Conservation (phyloP, 2,329 filamentous ascomycete genomes). For the Fusarium sterilihyphosum region DNA sequence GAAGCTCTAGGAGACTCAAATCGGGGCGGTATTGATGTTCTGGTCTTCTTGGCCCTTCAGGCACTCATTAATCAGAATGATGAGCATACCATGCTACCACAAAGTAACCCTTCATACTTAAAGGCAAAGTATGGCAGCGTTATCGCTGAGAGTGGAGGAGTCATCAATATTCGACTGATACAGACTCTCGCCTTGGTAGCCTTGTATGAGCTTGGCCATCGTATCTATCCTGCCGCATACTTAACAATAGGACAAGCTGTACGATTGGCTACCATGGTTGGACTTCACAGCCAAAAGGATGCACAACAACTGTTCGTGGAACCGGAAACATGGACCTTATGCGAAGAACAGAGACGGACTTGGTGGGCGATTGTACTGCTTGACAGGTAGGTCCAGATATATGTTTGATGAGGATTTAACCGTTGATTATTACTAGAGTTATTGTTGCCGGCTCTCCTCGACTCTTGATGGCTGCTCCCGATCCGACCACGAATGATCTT, state of each 20-base stretch:
- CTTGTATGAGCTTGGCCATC: background rate
- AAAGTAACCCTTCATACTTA: background rate
- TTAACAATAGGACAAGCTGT: background rate
- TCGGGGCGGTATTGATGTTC: no score
- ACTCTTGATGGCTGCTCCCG: background rate
- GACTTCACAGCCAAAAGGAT: background rate
- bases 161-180: background rate
- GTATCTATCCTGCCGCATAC: background rate
- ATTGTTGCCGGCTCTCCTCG: background rate
- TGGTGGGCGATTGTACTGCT: background rate
- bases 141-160: background rate
- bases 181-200: background rate
- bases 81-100: accelerated
- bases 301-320: background rate
- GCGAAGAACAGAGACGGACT: background rate
- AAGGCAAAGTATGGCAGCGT: background rate
- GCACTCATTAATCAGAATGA: background rate
- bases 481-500: background rate
- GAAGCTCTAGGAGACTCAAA: no score
- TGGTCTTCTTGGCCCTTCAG: background rate
- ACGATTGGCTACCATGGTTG: background rate
- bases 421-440: background rate
- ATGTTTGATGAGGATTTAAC: accelerated
- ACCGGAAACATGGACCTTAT: background rate
- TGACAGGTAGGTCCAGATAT: background rate